Evolutionary conservation across 2,329 filamentous ascomycete genomes (phyloP).

Genomic region (Alternaria sp.): DNA sequence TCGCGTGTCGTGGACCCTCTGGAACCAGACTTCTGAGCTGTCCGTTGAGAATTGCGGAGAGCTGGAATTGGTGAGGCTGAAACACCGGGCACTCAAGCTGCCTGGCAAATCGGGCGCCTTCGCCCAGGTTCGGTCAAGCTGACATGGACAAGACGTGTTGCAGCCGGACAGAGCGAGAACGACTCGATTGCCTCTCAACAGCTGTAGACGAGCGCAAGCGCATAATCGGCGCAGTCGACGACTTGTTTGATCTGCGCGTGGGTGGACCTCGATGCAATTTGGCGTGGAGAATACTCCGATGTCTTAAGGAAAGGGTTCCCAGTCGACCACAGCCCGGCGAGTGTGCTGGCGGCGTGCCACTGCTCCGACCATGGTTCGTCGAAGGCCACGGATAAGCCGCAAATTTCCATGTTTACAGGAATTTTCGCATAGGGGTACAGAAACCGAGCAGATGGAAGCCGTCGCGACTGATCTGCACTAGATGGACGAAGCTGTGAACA

Average conservation of each 20-base stretch:
- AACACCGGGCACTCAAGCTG: constrained; percentile 23
- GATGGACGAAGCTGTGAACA: neutral
- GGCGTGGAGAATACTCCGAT: constrained; percentile 15
- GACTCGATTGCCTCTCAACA: constrained; percentile 10
- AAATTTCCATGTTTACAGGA: neutral
- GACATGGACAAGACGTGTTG: constrained; percentile 1
- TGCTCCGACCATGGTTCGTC: neutral
- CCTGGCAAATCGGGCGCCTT: constrained; percentile 19
- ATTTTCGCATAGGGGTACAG: neutral
- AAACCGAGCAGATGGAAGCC: neutral
- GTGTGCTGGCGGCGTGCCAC: neutral
- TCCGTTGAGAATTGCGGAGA: constrained; percentile 12
- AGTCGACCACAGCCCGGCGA: constrained; percentile 4
- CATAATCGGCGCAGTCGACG: constrained; percentile 1
- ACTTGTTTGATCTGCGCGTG: constrained; percentile 27
- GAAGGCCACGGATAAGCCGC: neutral
- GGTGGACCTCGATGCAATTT: constrained; percentile 16
- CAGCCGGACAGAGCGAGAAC: constrained; percentile 5
- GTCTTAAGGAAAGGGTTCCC: constrained; percentile 6
- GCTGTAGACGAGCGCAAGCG: constrained; percentile 1
- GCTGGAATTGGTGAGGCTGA: constrained; percentile 21
- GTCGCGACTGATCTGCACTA: constrained; percentile 3
- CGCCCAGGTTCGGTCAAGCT: constrained; percentile 7
- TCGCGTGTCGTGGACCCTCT: neutral
- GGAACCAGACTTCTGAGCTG: constrained; percentile 9